Evolutionary conservation across 1,284 basidiomycete species (phyloP), one percentile per base, ranked within the genome.

Genomic region (Trichosporon inkin): DNA sequence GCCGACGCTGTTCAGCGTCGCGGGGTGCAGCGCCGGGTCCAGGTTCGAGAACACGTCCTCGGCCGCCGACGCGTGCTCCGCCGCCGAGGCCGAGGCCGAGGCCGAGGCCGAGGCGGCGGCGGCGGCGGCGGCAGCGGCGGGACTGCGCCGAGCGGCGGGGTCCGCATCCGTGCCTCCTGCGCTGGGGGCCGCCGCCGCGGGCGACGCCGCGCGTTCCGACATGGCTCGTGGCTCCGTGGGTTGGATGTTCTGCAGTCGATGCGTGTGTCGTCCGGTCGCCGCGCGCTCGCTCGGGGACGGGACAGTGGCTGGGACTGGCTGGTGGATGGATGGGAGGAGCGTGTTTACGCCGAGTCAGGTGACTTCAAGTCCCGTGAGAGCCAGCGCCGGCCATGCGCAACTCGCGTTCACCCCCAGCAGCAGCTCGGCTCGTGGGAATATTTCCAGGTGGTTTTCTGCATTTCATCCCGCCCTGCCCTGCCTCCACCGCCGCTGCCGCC

Each of bases 1-100:
- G 53, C 47, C 8, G 47, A 61, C 63, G 41, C 56, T 61, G 60
- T 62, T 55, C 22, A 65, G 57, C 17, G 63, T 63, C 14, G 54
- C 57, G 10, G 53, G 59, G 53, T 67, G 66, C 13, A 68, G 61
- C 13, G 56, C n/a, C 1, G 68, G 67, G 51, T 69, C 67, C 20
- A 69, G 57, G 47, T 56, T 62, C 2, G 60, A 61, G 51, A 67
- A 66, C 14, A 57, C 59, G 37, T 65, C 51, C 14, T 61, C 60
- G 41, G 36, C 24, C 16, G 14, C 28, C 2, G n/a, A n/a, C n/a
- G 44, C 44, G 11, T 24, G 24, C n/a, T 22, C n/a, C 22, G 34
- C 47, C 22, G 47, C 36, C 19, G n/a, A n/a, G n/a, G n/a, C n/a
- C n/a, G n/a, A n/a, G n/a, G n/a, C n/a, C n/a, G n/a, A n/a, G n/a